Base-by-base conservation (phyloP, 2,329 filamentous ascomycete genomes). In the Epichloe sibirici region DNA sequence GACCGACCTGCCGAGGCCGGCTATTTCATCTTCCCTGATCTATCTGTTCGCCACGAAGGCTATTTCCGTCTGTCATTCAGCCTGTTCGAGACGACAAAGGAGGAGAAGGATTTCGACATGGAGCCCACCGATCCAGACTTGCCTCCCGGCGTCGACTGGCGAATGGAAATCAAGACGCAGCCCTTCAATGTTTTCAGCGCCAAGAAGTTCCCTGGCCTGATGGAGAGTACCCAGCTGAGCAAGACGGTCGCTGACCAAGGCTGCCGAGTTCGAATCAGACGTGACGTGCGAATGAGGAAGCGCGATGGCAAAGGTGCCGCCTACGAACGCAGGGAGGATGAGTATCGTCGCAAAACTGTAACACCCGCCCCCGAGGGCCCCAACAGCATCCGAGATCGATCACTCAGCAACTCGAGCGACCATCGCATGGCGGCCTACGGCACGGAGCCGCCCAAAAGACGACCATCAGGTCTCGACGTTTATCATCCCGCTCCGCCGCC, bases 21-120 rank as follows among this genome's bases (percentile, higher is more conserved):
- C 51, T 98, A 97, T 69, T 98, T 98, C 69, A 88, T 98, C 67
- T 98, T 98, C 66, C 93, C 93, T 3, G 93, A 98, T 68, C 75
- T 97, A 31, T 96, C 91, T 0, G 91, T 98, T 47, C 85, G 93
- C 53, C 91, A 98, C 63, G 93, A 98, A 69, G 93, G 93, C 56
- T 84, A 85, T 59, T 98, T 96, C 68, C 79, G 85, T n/a, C 72
- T 98, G 51, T 87, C 83, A 56, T 97, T 98, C 71, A 90, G 89
- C 62, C 74, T 98, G 37, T 97, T 93, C 62, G 93, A 98, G 72
- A 87, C 95, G 65, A 84, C 90, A 64, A 95, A 95, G 75, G 85
- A 94, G 53, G 73, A 79, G 54, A 84, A 85, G 66, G 90, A 96
- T 68, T 79, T 83, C 53, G 88, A 94, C 70, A 57, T 79, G 59